Base-by-base conservation (phyloP, 2,329 filamentous ascomycete genomes). In the Cytospora paraplurivora region DNA sequence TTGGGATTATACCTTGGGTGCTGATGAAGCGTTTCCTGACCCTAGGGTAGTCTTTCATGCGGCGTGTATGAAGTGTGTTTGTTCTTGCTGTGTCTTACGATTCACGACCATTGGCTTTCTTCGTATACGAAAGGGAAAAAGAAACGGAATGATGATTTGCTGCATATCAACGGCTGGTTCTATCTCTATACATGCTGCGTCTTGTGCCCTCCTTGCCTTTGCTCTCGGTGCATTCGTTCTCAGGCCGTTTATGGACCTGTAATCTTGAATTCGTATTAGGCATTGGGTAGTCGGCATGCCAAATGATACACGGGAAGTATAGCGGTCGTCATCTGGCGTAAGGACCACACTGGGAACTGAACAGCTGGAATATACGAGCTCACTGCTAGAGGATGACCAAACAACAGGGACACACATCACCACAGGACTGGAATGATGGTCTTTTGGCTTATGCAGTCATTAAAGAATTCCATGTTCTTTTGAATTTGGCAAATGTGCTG, bases 1-100 rank as follows among this genome's bases (percentile, higher is more conserved):
- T 51, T 78, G 38, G 72, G 71, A 7, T 67, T 67, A 11, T 73
- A 69, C 49, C 54, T 72, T 62, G 71, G 74, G 13, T 75, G 74
- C 63, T 74, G 59, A 58, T 7, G 34, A 37, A 13, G 35, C 17
- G 8, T 21, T 27, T 27, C 10, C 33, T 41, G n/a, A n/a, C n/a
- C n/a, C n/a, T n/a, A n/a, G n/a, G n/a, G n/a, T n/a, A 33, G 17
- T 55, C 19, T 41, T 4, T n/a, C 34, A 19, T 47, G 15, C 19
- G 54, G 50, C 41, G 37, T 61, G 50, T 59, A 34, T 41, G 41
- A 7, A 19, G 17, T n/a, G 41, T n/a, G 41, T 2, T 44, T 7
- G 17, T 7, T 44, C 27, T 27, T 27, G 27, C 27, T 27, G 27
- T 27, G 27, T 4, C 27, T 27, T 27, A 27, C 27, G 27, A 27